Conservation (phyloP, 1,139 yeast genomes). For the Saccharomyces hybrid region DNA sequence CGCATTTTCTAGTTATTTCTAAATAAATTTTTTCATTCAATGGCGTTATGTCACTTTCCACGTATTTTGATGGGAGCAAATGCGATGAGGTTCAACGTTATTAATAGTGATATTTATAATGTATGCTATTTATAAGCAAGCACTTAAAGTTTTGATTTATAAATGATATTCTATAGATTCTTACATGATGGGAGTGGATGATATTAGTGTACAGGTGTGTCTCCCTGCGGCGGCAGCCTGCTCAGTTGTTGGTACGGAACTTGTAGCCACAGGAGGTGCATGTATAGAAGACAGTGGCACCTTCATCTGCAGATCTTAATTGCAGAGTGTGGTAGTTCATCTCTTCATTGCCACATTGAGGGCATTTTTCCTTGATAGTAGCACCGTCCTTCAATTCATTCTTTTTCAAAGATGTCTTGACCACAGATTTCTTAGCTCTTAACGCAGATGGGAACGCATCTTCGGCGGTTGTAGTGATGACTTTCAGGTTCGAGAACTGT, state of each 20-base stretch:
- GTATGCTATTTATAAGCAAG: background rate
- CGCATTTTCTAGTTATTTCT: background rate
- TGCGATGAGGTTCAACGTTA: background rate
- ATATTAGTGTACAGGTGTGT: background rate
- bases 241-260: constrained; percentile 80
- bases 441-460: constrained; percentile 90
- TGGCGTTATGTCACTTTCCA: background rate
- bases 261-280: constrained; percentile 89
- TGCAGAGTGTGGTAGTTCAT: constrained; percentile 97
- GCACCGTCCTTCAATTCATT: constrained; percentile 91
- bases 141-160: background rate
- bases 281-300: constrained; percentile 91
- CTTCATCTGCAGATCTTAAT: constrained; percentile 97
- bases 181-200: background rate
- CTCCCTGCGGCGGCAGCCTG: background rate
- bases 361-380: constrained; percentile 92
- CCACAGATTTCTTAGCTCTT: constrained; percentile 76
- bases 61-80: background rate
- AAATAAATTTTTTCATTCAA: background rate
- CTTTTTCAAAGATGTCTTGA: constrained; percentile 70
- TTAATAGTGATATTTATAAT: background rate
- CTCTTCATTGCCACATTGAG: constrained; percentile 94
- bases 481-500: constrained; percentile 70
- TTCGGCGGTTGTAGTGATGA: constrained; percentile 70
- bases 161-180: background rate